phyloP scores from a whole-genome alignment of 164 flowering plant genomes.

The Annona cherimola region DNA sequence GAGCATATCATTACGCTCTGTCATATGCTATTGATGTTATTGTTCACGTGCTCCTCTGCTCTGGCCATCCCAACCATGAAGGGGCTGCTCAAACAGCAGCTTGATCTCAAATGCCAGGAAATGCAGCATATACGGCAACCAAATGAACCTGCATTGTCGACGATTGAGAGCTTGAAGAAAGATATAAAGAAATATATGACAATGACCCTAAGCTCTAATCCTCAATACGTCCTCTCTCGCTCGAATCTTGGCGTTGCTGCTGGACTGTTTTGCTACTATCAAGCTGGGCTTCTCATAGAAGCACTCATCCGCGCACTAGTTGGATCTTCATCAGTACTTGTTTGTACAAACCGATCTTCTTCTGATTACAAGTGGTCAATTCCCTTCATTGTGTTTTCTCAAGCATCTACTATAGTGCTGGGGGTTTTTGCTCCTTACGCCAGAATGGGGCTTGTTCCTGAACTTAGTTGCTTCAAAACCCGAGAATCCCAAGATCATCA shows the following conservation, averaged over 20 bases:
- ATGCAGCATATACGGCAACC: background rate
- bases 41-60: slow-evolving; percentile 4
- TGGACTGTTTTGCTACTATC: slow-evolving; percentile 39
- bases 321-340: too few relatives aligned
- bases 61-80: slow-evolving; percentile 3
- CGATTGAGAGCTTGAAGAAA: slow-evolving; percentile 24
- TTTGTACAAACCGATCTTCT: slow-evolving; percentile 34
- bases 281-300: slow-evolving; percentile 37
- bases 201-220: slow-evolving; percentile 59
- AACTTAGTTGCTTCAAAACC: too few relatives aligned
- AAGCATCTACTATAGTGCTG: background rate
- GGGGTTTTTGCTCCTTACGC: slow-evolving; percentile 1
- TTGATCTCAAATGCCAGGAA: background rate
- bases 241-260: slow-evolving; percentile 47
- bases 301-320: slow-evolving; percentile 35
- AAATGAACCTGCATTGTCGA: background rate
- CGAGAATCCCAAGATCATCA: background rate
- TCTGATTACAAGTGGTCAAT: slow-evolving; percentile 64
- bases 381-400: background rate
- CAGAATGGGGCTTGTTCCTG: too few relatives aligned
- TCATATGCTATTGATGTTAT: slow-evolving; percentile 7
- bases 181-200: slow-evolving; percentile 45
- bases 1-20: slow-evolving; percentile 2
- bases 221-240: slow-evolving; percentile 61
- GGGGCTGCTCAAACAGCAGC: background rate